Percentiles rank a stretch among this genome's conserved stretches.
phyloP scores from a whole-genome alignment of 371 early-diverging fungal genomes.

The Apophysomyces variabilis region DNA sequence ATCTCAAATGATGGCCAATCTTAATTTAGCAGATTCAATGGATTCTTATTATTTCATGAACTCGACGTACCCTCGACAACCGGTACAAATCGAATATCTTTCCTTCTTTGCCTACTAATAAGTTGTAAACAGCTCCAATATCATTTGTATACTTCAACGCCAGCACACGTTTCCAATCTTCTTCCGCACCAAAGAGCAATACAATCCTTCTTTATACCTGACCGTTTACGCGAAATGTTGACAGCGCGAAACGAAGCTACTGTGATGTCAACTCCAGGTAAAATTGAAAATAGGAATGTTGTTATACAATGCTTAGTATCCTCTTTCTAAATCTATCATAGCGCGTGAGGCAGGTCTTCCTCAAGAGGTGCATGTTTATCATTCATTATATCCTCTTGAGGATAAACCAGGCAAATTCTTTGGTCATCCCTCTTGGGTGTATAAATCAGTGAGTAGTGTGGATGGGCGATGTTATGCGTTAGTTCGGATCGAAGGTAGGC shows the following conservation, averaged over 20 bases:
- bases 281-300: constrained; percentile 4
- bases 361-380: constrained; percentile 52
- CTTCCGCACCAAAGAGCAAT: constrained; percentile 77
- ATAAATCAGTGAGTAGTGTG: constrained; percentile 80
- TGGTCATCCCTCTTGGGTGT: constrained; percentile 79
- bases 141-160: constrained; percentile 73
- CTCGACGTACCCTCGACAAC: constrained; percentile 43
- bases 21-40: constrained; percentile 23
- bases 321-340: constrained; percentile 4
- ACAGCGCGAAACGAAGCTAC: constrained; percentile 73
- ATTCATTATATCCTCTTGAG: constrained; percentile 81
- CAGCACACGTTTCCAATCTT: constrained; percentile 75
- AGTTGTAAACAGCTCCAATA: constrained; percentile 63
- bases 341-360: constrained; percentile 66
- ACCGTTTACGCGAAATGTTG: constrained; percentile 78
- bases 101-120: constrained; percentile 1
- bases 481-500: constrained; percentile 78
- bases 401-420: constrained; percentile 58
- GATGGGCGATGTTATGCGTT: constrained; percentile 88
- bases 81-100: constrained; percentile 26
- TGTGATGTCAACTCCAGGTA: constrained; percentile 63
- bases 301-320: neutral
- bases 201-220: constrained; percentile 84
- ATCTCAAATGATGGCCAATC: constrained; percentile 28
- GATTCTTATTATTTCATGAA: constrained; percentile 50